These are phyloP conservation scores for Suillus occidentalis DNA, from an alignment of 768 basidiomycete species.

Conservation along the genomic window DNA sequence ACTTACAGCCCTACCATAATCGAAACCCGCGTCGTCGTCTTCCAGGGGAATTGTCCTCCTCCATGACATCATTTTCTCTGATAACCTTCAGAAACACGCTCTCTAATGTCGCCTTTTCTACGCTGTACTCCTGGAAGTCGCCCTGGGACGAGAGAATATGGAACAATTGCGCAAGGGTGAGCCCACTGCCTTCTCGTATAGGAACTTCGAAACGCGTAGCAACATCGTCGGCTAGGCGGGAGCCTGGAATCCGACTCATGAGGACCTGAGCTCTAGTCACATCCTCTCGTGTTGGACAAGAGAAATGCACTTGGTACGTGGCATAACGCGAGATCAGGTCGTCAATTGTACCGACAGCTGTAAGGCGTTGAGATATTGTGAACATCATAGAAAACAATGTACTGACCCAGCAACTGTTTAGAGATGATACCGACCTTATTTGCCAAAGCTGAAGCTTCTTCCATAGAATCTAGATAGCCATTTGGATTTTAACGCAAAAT, in stretches of 20 bases:
- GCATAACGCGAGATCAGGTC: slow-evolving; percentile 66
- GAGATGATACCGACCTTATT: slow-evolving; percentile 78
- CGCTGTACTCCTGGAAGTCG: slow-evolving; percentile 65
- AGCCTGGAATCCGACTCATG: slow-evolving; percentile 62
- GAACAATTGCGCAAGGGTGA: slow-evolving; percentile 62
- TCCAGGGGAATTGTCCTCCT: slow-evolving; percentile 37
- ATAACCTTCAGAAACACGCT: slow-evolving; percentile 75
- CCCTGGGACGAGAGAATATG: slow-evolving; percentile 49
- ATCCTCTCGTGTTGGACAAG: slow-evolving; percentile 64
- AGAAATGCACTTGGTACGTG: slow-evolving; percentile 76
- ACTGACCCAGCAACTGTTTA: slow-evolving; percentile 62
- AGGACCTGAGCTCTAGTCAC: slow-evolving; percentile 53
- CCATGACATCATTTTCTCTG: slow-evolving; percentile 55
- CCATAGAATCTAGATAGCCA: slow-evolving; percentile 65
- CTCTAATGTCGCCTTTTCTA: slow-evolving; percentile 68
- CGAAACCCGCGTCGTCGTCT: slow-evolving; percentile 13
- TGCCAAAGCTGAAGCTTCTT: slow-evolving; percentile 77
- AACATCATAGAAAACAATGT: background rate
- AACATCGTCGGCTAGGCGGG: slow-evolving; percentile 69
- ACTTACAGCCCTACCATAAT: slow-evolving; percentile 10
- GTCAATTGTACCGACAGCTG: slow-evolving; percentile 68
- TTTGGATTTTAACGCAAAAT: too few species aligned
- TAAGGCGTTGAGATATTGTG: background rate
- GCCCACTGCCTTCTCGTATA: slow-evolving; percentile 29
- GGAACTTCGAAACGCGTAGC: slow-evolving; percentile 77